Percentiles rank a stretch among this genome's conserved stretches.
These are phyloP conservation scores for Phyllosticta citriasiana DNA, from an alignment of 2,329 filamentous ascomycete genomes.

Conservation along the genomic window DNA sequence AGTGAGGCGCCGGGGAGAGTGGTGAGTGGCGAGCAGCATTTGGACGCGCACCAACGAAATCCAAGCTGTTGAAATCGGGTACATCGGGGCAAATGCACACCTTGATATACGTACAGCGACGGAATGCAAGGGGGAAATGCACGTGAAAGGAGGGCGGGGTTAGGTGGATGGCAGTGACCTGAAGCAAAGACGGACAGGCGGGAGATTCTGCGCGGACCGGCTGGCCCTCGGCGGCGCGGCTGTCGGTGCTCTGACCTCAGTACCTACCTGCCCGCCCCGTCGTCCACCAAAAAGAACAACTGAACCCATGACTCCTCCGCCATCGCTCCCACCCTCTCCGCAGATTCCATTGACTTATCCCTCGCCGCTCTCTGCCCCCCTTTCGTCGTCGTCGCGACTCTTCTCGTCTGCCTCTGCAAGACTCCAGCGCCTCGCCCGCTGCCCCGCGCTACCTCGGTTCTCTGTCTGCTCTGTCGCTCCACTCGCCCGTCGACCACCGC, in stretches of 20 bases:
- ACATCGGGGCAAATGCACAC: too few relatives aligned
- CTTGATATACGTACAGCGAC: not conserved
- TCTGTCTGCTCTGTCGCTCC: not conserved
- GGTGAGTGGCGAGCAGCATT: not conserved
- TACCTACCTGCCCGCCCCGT: not conserved
- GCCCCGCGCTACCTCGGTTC: slow-evolving; percentile 5
- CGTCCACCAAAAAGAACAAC: slow-evolving; percentile 3
- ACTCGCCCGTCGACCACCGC: not conserved
- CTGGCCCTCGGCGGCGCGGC: not conserved
- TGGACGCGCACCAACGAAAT: not conserved
- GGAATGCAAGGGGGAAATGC: not conserved
- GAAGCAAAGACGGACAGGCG: slow-evolving; percentile 7
- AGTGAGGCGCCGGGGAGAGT: not conserved
- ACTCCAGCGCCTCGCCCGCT: not conserved
- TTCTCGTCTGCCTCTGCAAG: not conserved
- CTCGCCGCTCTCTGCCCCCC: not conserved
- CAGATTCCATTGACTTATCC: not conserved
- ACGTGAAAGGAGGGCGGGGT: not conserved
- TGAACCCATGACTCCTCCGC: slow-evolving; percentile 4
- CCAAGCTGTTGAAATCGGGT: too few relatives aligned
- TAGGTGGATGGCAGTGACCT: not conserved
- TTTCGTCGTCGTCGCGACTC: not conserved
- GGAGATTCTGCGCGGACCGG: slow-evolving; percentile 4
- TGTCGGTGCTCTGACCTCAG: slow-evolving; percentile 4
- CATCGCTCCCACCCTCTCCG: not conserved